Base-by-base conservation (phyloP, 441 rosid genomes). In the Corymbia calophylla region DNA sequence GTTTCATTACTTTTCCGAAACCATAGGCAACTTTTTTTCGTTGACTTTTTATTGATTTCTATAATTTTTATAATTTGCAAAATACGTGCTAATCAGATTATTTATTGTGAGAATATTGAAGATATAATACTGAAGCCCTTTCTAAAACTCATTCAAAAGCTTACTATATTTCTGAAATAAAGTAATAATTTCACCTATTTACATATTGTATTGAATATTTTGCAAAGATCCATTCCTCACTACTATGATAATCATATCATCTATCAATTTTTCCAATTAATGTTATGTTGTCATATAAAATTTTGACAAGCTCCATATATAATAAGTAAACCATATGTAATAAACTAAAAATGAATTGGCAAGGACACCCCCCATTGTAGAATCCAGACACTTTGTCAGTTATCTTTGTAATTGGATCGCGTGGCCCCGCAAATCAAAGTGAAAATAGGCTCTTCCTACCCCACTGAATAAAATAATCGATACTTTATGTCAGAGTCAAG, bases 361-460 rank as follows among this genome's bases (percentile, higher is more conserved):
- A 25, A 58, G n/a, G 12, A 9, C 11, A 10, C 15, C 7, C 6
- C 64, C 27, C 64, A 10, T 12, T 14, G 54, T 58, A 58, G 64
- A 25, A 9, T 56, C 56, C 56, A 54, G 56, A 54, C 9, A 18
- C 23, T 54, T 54, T 23, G 29, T 25, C 27, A 58, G 5, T 25
- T 9, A 9, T 58, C 27, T 25, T 0, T 7, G 0, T 5, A 10
- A 23, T 58, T 10, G n/a, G 64, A 25, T 0, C 0, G 0, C 14
- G 0, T 25, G 64, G 64, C 6, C 0, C 23, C 1, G n/a, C n/a
- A 9, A 58, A 58, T 58, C 64, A 25, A 58, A 58, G 14, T 58
- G 64, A 58, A 58, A 21, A 58, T 58, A 27, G 6, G 23, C 56
- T 54, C 56, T 54, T 1, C 56, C 56, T 54, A 15, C 56, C 56